Base-by-base conservation (phyloP, 2,329 filamentous ascomycete genomes). In the Aspergillus fructus region DNA sequence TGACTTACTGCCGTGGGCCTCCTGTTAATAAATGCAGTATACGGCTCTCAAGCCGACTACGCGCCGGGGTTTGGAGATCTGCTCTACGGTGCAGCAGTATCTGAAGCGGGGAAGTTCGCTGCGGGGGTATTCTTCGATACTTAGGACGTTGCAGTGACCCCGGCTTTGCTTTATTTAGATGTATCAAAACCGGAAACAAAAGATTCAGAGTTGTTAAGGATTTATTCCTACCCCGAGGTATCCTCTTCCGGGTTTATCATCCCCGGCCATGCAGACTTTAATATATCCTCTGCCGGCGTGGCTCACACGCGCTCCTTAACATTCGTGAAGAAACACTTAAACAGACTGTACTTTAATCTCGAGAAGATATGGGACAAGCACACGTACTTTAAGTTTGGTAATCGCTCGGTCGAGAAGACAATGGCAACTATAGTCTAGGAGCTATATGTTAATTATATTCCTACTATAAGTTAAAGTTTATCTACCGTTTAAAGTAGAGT, bases 391-490 rank as follows among this genome's bases (percentile, higher is more conserved):
- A 88, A 92, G 68, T 93, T 93, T 68, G 84, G 73, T 1, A 84
- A 86, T 55, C 81, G 88, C 11, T 84, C 84, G 2, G 88, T 91
- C 0, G 85, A 85, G 60, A 83, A 85, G 62, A 93, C 89, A 0
- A 92, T 93, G 89, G 80, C 79, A n/a, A 92, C 89, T 0, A 92
- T 93, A 89, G 88, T 91, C 2, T 80, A 86, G 48, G 85, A 91
- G 69, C 89, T 89, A 2, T 91, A 92, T 66, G 89, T 93, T 1
- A 92, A 92, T 67, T 88, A 92, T 67, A 79, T 91, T 2, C 87
- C 89, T 0, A 91, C 88, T 0, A 79, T 86, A 65, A 77, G 81
- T 30, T 3, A 6, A 21, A 11, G 34, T 11, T 15, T 4, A 13
- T 40, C 2, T 13, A 40, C 19, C 19, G 2, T 21, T 21, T n/a